phyloP scores from a whole-genome alignment of 2,329 filamentous ascomycete species.

The Tolypocladium paradoxum region DNA sequence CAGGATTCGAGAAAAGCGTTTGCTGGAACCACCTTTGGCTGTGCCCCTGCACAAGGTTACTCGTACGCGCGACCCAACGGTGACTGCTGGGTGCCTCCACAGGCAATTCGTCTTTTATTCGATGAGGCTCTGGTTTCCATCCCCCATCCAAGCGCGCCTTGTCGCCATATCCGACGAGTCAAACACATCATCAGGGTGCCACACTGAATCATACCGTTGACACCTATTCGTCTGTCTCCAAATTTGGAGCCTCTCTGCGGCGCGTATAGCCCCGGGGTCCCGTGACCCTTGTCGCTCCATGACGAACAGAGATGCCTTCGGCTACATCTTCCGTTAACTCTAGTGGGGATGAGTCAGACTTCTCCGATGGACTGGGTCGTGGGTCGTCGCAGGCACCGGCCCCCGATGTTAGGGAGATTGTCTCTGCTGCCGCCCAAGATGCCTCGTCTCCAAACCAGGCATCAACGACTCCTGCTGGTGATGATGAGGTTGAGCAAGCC shows the following conservation, averaged over 20 bases:
- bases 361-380: constrained; percentile 1
- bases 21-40: neutral
- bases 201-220: neutral
- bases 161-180: neutral
- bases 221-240: neutral
- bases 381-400: neutral
- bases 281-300: neutral
- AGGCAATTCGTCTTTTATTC: neutral
- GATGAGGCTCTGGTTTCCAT: neutral
- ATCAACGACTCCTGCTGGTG: neutral
- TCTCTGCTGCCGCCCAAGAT: constrained; percentile 6
- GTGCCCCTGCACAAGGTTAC: neutral
- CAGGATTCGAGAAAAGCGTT: too few relatives aligned
- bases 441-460: constrained; percentile 1
- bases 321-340: constrained; percentile 1
- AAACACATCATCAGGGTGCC: neutral
- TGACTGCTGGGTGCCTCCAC: neutral
- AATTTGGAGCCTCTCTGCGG: neutral
- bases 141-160: neutral
- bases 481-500: neutral
- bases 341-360: constrained; percentile 3
- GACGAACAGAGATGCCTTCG: constrained; percentile 1
- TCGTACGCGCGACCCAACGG: neutral
- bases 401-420: constrained; percentile 8
- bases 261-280: neutral